These are phyloP conservation scores for Dictyostelium intermedium DNA, from an alignment of 78 protist genomes.

Conservation along the genomic window DNA sequence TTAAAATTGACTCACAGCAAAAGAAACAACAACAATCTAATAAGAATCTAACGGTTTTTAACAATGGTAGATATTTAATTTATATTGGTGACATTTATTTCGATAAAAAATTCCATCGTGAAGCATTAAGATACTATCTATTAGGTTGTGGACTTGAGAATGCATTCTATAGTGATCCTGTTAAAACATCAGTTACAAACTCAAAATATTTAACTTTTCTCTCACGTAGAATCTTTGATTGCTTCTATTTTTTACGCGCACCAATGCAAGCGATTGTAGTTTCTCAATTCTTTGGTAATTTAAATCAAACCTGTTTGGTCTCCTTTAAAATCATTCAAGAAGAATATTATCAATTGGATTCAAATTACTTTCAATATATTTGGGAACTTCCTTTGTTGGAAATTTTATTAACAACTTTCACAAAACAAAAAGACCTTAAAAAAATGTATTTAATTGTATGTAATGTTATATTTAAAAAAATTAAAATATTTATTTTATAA, in stretches of 20 bases:
- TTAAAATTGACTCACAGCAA: neutral
- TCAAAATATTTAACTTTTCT: neutral
- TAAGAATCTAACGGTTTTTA: neutral
- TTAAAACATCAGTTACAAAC: neutral
- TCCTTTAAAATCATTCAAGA: constrained; percentile 62
- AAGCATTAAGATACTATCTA: constrained; percentile 42
- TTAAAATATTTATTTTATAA: neutral
- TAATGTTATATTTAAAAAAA: neutral
- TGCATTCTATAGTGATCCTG: constrained; percentile 23
- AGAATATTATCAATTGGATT: constrained; percentile 27
- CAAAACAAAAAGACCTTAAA: constrained; percentile 53
- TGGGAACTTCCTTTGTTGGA: constrained; percentile 62
- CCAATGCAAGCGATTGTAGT: constrained; percentile 60
- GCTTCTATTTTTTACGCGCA: neutral
- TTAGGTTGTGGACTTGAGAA: constrained; percentile 29
- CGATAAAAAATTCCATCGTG: constrained; percentile 39
- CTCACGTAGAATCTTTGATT: constrained; percentile 12
- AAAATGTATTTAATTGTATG: neutral
- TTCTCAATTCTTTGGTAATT: constrained; percentile 8
- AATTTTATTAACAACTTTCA: constrained; percentile 16
- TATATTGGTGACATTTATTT: constrained; percentile 54
- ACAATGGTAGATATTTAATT: constrained; percentile 9
- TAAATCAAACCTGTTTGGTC: neutral
- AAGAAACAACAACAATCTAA: neutral
- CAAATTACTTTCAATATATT: constrained; percentile 58